Evolutionary conservation across 1,284 basidiomycete species (phyloP), one percentile per base, ranked within the genome.

Genomic region (Rhizopogon hawkerae): DNA sequence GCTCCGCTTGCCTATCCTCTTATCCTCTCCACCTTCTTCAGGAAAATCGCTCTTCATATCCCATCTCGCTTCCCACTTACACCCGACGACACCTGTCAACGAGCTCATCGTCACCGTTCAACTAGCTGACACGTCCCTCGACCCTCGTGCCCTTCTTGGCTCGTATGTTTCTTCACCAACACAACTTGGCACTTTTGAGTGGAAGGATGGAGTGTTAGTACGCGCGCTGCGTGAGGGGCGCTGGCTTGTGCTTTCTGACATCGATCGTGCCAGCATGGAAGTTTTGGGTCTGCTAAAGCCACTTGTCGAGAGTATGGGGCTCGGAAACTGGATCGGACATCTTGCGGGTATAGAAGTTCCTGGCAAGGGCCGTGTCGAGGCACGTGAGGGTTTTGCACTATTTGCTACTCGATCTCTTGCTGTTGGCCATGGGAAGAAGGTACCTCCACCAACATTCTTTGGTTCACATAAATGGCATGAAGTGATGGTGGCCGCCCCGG

Each of bases 221-320:
- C 87, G 89, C 41, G 89, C 95, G 0, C 87, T 98, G 73, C 79
- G 83, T 37, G 83, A 90, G 57, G 96, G 96, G 10, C 83, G 85
- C 61, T 98, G 96, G 95, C 75, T 98, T 2, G 83, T 98, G 2
- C 79, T 98, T 38, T 87, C 96, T 62, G 92, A 98, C 61, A 83
- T 98, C 43, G 96, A 99, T 67, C 77, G 83, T 47, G 93, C 85
- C 10, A 88, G 86, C 52, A 83, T 76, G 53, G 93, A 97, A 60
- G 85, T 96, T 5, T 77, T 96, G 4, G 89, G 89, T 0, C 77
- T 88, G 21, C 74, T 95, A 56, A 83, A 90, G 41, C 88, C 90
- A 3, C 76, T 98, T 16, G 76, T 88, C 0, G 87, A 95, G 60
- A 88, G 86, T 23, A 71, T 95, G n/a, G 73, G 78, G 1, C 67